phyloP scores from a whole-genome alignment of 202 grass and related monocot genomes.

The Eragrostis tef region DNA sequence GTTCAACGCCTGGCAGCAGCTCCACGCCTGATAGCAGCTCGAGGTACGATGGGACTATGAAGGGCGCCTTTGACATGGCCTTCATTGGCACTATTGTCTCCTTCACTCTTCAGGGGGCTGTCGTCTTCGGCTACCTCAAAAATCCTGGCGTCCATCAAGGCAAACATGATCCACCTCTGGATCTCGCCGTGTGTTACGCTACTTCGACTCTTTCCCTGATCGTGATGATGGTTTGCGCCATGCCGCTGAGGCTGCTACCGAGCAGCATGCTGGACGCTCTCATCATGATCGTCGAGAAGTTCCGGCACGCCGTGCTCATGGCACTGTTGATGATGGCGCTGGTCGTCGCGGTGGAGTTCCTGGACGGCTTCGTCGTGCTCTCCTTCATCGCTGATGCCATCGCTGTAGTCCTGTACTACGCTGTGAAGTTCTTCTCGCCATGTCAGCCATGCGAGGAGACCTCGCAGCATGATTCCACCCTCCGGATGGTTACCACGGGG shows the following conservation, averaged over 20 bases:
- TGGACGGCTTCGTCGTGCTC: constrained; percentile 40
- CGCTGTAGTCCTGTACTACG: background rate
- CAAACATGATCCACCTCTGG: constrained; percentile 12
- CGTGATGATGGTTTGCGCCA: constrained; percentile 32
- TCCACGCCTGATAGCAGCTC: background rate
- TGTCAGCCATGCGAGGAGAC: background rate
- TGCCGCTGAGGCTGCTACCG: constrained; percentile 4
- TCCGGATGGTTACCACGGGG: background rate
- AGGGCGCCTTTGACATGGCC: constrained; percentile 37
- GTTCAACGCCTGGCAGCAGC: too few relatives aligned
- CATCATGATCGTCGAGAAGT: background rate
- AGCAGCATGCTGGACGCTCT: background rate
- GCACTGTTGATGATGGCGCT: background rate
- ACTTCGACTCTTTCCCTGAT: constrained; percentile 12
- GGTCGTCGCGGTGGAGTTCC: constrained; percentile 40
- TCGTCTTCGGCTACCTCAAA: constrained; percentile 47
- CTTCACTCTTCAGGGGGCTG: constrained; percentile 33
- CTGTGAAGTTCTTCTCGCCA: background rate
- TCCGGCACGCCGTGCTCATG: background rate
- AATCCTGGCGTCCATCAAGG: background rate
- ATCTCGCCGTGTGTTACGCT: constrained; percentile 34
- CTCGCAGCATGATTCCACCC: background rate
- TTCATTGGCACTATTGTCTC: constrained; percentile 2
- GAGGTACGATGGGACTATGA: background rate
- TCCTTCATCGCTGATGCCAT: constrained; percentile 5